phyloP scores from a whole-genome alignment of 495 filamentous ascomycete species.

The Neurospora sp. region DNA sequence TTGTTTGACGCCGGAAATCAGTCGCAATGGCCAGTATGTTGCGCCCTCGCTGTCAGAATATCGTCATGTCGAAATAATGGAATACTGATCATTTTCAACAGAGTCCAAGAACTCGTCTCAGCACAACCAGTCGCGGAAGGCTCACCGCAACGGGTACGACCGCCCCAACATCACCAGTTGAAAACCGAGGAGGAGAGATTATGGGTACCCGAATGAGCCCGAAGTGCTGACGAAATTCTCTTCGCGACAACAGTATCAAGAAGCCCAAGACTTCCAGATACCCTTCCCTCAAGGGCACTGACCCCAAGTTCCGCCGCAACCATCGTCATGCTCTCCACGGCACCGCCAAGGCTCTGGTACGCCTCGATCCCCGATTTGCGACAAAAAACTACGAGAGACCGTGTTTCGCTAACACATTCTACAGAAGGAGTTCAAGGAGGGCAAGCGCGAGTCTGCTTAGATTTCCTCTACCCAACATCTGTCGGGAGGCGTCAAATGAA shows the following conservation, averaged over 20 bases:
- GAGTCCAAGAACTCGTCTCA: slow-evolving; percentile 99
- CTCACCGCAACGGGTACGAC: slow-evolving; percentile 90
- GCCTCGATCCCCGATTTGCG: slow-evolving; percentile 24
- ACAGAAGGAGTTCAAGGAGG: slow-evolving; percentile 97
- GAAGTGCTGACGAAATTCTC: slow-evolving; percentile 7
- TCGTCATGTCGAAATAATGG: slow-evolving; percentile 1
- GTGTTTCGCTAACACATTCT: slow-evolving; percentile 35
- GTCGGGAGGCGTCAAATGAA: slow-evolving; percentile 12
- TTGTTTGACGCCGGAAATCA: slow-evolving; percentile 23
- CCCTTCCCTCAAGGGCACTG: slow-evolving; percentile 95
- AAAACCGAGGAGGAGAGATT: neutral
- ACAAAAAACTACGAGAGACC: neutral
- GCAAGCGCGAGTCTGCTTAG: slow-evolving; percentile 88
- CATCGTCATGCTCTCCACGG: slow-evolving; percentile 98
- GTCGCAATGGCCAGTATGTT: slow-evolving; percentile 43
- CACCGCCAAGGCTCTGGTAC: slow-evolving; percentile 93
- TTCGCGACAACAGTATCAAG: slow-evolving; percentile 71
- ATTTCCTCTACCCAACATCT: slow-evolving; percentile 18
- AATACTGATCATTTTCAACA: slow-evolving; percentile 26
- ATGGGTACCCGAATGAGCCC: slow-evolving; percentile 1
- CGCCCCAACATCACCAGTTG: neutral
- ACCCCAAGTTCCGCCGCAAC: slow-evolving; percentile 99
- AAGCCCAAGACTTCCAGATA: slow-evolving; percentile 99
- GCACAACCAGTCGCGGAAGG: slow-evolving; percentile 94
- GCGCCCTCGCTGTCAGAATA: neutral